Base-by-base conservation (phyloP, 2,329 filamentous ascomycete genomes). In the Fusarium sambucinum region DNA sequence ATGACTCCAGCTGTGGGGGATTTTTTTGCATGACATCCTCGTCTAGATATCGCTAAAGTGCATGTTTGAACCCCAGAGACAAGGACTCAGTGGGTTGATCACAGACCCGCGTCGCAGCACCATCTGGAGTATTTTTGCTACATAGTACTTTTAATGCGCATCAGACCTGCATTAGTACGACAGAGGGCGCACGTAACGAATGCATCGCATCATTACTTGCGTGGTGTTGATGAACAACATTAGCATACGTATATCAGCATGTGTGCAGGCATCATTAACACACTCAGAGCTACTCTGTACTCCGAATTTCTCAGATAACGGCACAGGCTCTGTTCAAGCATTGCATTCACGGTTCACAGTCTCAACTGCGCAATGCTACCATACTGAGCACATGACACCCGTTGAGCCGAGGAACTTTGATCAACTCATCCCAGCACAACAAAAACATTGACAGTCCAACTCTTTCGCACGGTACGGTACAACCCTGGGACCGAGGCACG, bases 261-360 rank as follows among this genome's bases (percentile, higher is more conserved):
- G 17, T 45, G 44, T 45, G 40, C 55, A 58, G 48, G 40, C 32
- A 30, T 61, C 44, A 25, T 30, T 29, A 44, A 35, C 52, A 58
- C 44, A 44, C 52, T 37, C 63, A 52, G 19, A 29, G 21, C 32
- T 69, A 63, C 66, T 61, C 66, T 61, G 42, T 69, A 63, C 66
- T 61, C 66, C 56, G 42, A 56, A 50, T 63, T 69, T 69, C 61
- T 69, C 48, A 47, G 47, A 66, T 42, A 66, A 54, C 35, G 60
- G 44, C 32, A 44, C 45, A 23, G 35, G 51, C 53, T 47, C 66
- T 32, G 30, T 23, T 50, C 45, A 65, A 48, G 50, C 45, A 38
- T 42, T 21, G 7, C 12, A 17, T 50, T 50, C 33, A 38, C 46
- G 27, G 13, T 25, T 33, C 41, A 53, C 14, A 35, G 37, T 48